Base-by-base conservation (phyloP, 148 eudicot genomes). In the Dianthus caryophyllus region DNA sequence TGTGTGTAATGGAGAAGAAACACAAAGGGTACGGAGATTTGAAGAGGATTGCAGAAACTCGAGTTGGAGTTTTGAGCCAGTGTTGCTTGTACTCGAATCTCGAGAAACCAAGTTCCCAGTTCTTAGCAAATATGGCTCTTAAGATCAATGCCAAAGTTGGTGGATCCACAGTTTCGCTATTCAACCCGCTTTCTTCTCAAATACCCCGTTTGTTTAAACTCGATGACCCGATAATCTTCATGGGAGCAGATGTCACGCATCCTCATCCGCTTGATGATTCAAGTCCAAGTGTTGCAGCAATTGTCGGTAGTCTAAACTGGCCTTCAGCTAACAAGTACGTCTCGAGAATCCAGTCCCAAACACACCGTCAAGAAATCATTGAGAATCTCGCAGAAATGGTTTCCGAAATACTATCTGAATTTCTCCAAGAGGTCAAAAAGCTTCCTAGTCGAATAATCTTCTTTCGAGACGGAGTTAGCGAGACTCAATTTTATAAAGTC, bases 241-340 rank as follows among this genome's bases (percentile, higher is more conserved):
- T 93, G 98, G 98, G 98, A 3, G 96, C 96, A 0, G 98, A 93
- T 73, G 98, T 93, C 0, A 84, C 98, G 9, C 98, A 93, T 68
- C 98, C 98, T 67, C 98, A 93, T 68, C 98, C 96, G 0, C 75
- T 84, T 15, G 96, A 93, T 39, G 98, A 93, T 73, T 81, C 30
- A 49, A 93, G 96, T 66, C 98, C 98, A 21, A 89, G 96, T n/a
- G 85, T 93, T 20, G 98, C 91, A 47, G 98, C 98, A 14, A 91
- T 93, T 4, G 98, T 93, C 17, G 98, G 96, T 12, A 87, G 88
- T 57, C 72, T 84, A 52, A 93, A 93, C 61, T 93, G 98, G 98
- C 98, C 98, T 0, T 83, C 88, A 0, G 86, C 96, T 6, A 93
- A 87, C 73, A 87, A 82, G 77, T 93, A 93, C 38, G 87, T 85